Conservation (phyloP, 352 stramenopile genomes). For the Phytophthora melonis region DNA sequence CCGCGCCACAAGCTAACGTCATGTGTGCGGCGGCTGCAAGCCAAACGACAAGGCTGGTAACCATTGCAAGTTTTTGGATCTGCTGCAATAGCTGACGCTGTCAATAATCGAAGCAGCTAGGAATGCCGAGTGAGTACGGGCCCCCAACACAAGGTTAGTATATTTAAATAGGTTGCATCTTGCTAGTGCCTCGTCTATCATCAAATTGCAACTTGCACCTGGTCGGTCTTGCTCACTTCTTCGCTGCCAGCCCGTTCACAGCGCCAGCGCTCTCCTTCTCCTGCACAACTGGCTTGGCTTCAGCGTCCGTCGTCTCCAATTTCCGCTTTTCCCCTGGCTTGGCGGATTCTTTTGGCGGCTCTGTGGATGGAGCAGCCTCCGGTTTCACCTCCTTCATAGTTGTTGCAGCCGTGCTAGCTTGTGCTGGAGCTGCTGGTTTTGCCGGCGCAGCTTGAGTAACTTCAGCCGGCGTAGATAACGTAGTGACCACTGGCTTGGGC, state of each 20-base stretch:
- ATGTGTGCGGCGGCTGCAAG: too few relatives aligned
- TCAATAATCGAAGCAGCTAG: too few relatives aligned
- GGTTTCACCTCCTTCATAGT: not conserved
- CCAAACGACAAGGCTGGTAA: too few relatives aligned
- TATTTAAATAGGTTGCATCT: slow-evolving; percentile 29
- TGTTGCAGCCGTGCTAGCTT: not conserved
- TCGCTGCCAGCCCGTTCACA: slow-evolving; percentile 4
- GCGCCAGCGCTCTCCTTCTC: slow-evolving; percentile 5
- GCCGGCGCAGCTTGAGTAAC: not conserved
- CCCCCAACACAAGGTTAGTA: not conserved
- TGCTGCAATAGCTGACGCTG: too few relatives aligned
- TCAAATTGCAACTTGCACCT: slow-evolving; percentile 9
- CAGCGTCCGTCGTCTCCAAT: slow-evolving; percentile 16
- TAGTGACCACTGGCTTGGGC: not conserved
- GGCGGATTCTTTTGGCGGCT: slow-evolving; percentile 1
- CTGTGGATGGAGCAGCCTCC: not conserved
- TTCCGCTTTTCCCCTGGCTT: slow-evolving; percentile 24
- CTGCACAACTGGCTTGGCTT: slow-evolving; percentile 4
- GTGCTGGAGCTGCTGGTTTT: not conserved
- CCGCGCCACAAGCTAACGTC: too few relatives aligned
- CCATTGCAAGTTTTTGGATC: too few relatives aligned
- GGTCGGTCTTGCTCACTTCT: slow-evolving; percentile 18
- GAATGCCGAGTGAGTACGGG: too few relatives aligned
- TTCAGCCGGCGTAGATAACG: not conserved
- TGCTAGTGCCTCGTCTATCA: slow-evolving; percentile 22